These are phyloP conservation scores for Boletellus sp. DNA, from an alignment of 768 basidiomycete species.

Conservation along the genomic window DNA sequence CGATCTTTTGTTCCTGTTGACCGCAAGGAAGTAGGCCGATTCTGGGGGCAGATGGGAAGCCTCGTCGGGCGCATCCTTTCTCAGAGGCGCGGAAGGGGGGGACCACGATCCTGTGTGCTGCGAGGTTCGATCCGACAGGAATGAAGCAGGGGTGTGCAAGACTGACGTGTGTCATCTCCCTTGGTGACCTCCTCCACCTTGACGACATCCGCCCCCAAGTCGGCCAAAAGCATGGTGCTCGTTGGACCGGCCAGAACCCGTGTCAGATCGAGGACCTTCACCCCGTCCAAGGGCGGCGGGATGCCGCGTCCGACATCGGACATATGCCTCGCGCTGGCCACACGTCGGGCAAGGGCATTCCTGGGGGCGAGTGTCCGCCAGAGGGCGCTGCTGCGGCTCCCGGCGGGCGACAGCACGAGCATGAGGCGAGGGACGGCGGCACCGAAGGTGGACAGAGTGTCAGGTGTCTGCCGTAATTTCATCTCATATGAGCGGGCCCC, in stretches of 20 bases:
- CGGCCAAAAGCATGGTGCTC: conserved; percentile 90
- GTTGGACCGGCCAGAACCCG: conserved; percentile 90
- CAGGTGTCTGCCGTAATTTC: conserved; percentile 21
- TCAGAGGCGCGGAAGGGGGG: conserved; percentile 55
- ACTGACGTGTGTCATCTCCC: conserved; percentile 87
- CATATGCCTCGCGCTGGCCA: conserved; percentile 3
- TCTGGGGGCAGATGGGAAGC: conserved; percentile 76
- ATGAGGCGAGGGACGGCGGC: background rate
- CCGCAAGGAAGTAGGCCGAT: conserved; percentile 88
- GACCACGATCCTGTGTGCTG: conserved; percentile 54
- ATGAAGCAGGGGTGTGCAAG: conserved; percentile 5
- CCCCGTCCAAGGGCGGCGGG: conserved; percentile 72
- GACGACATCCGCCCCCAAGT: conserved; percentile 89
- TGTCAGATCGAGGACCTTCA: conserved; percentile 85
- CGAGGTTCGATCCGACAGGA: conserved; percentile 11
- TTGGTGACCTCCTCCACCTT: conserved; percentile 79
- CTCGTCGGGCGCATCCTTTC: conserved; percentile 46
- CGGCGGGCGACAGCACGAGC: conserved; percentile 10
- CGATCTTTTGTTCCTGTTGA: conserved; percentile 86
- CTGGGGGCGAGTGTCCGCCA: background rate
- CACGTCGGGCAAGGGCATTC: too few relatives aligned
- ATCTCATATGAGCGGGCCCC: conserved; percentile 9
- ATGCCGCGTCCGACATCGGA: conserved; percentile 43
- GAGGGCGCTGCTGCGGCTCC: background rate
- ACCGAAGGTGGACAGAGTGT: conserved; percentile 18